Percentiles rank a stretch among this genome's conserved stretches.
These are phyloP conservation scores for Xanthoparmelia taractica DNA, from an alignment of 495 filamentous ascomycete genomes.

Conservation along the genomic window DNA sequence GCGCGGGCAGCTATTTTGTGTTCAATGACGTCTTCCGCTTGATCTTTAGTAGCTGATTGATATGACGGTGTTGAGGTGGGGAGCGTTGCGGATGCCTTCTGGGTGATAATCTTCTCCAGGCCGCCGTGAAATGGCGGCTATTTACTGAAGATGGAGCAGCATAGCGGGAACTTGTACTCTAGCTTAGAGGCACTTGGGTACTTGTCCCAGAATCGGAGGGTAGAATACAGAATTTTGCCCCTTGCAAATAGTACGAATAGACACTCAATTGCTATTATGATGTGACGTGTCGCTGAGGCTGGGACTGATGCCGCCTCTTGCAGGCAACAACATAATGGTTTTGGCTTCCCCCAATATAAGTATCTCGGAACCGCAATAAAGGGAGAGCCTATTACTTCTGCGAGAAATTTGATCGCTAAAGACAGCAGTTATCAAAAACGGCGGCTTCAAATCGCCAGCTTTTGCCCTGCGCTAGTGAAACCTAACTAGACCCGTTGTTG, in stretches of 20 bases:
- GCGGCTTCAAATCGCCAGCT: too few relatives aligned
- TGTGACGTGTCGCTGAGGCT: slow-evolving; percentile 7
- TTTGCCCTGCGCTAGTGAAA: slow-evolving; percentile 17
- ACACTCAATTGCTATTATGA: neutral
- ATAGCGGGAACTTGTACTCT: slow-evolving; percentile 5
- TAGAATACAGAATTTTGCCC: neutral
- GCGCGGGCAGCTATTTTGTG: slow-evolving; percentile 66
- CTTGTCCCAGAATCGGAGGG: slow-evolving; percentile 3
- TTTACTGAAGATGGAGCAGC: slow-evolving; percentile 1
- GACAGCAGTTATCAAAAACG: neutral
- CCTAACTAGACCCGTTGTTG: slow-evolving; percentile 1
- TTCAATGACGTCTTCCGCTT: slow-evolving; percentile 90
- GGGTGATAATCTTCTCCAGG: neutral
- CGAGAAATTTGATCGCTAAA: neutral
- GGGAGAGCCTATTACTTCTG: too few relatives aligned
- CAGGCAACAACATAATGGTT: slow-evolving; percentile 6
- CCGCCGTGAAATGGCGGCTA: neutral
- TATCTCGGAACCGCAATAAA: neutral
- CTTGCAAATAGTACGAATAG: neutral
- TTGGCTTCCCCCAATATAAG: too few relatives aligned
- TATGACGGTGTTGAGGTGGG: neutral
- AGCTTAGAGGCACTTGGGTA: slow-evolving; percentile 8
- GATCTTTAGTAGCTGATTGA: slow-evolving; percentile 37
- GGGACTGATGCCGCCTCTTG: neutral
- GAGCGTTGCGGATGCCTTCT: neutral